Conservation (phyloP, 805 yeast genomes). For the Ogataea ganodermae region DNA sequence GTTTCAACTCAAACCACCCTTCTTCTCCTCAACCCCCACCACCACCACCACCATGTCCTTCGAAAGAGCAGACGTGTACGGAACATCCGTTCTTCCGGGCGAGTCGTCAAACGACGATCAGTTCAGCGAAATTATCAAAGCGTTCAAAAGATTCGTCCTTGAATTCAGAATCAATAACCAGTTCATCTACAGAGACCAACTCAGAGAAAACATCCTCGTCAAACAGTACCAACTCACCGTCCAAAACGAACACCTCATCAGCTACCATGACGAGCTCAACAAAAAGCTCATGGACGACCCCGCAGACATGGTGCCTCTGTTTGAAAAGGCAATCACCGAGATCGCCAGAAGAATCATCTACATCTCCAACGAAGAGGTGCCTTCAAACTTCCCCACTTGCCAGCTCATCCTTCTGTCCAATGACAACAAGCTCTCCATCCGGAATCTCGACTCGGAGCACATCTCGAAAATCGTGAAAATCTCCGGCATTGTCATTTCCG, state of each 20-base stretch:
- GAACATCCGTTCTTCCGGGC: conserved; percentile 87
- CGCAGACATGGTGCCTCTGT: conserved; percentile 79
- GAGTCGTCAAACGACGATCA: conserved; percentile 65
- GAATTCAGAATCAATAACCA: conserved; percentile 83
- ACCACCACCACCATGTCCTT: conserved; percentile 53
- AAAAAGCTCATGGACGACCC: conserved; percentile 86
- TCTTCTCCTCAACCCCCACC: not conserved
- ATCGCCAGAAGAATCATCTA: conserved; percentile 76
- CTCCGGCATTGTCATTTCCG: conserved; percentile 90
- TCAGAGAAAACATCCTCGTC: conserved; percentile 81
- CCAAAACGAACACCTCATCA: conserved; percentile 79
- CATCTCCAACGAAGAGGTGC: conserved; percentile 52
- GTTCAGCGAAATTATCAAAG: conserved; percentile 68
- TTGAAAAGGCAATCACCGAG: conserved; percentile 80
- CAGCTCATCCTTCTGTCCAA: conserved; percentile 78
- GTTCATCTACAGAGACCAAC: conserved; percentile 86
- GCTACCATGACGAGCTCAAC: conserved; percentile 86
- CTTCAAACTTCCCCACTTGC: conserved; percentile 68
- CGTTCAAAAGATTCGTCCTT: conserved; percentile 77
- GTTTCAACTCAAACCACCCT: not conserved
- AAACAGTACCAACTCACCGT: conserved; percentile 73
- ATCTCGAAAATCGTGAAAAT: conserved; percentile 87
- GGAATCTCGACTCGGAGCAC: conserved; percentile 83
- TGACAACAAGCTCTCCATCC: conserved; percentile 68
- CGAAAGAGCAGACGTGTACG: conserved; percentile 69